Percentiles rank a stretch among this genome's conserved stretches.
Evolutionary conservation across 2,329 filamentous ascomycete species (phyloP).

Genomic region (Fusarium lateritium): DNA sequence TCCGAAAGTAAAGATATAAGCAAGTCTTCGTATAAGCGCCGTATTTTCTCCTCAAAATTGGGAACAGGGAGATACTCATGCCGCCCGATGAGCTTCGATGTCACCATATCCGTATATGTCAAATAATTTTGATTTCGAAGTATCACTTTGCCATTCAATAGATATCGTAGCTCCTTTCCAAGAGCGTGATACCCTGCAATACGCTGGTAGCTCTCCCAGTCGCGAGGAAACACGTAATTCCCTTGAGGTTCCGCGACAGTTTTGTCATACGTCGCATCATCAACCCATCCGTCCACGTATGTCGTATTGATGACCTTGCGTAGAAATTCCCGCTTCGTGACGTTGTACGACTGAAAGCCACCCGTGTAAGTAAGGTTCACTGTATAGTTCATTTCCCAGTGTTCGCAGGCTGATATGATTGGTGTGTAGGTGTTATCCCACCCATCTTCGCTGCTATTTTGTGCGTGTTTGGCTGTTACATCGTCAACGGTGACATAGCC

Average conservation of each 20-base stretch:
- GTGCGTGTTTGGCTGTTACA: conserved; percentile 1
- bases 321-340: conserved; percentile 19
- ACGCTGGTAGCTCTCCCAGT: conserved; percentile 14
- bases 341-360: conserved; percentile 33
- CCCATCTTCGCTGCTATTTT: not conserved
- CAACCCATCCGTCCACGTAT: conserved; percentile 1
- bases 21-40: conserved; percentile 29
- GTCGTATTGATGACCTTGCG: conserved; percentile 35
- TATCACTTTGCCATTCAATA: conserved; percentile 12
- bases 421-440: conserved; percentile 24
- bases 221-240: conserved; percentile 22
- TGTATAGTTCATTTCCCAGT: conserved; percentile 34
- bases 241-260: conserved; percentile 21
- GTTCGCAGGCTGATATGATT: conserved; percentile 33
- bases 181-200: conserved; percentile 28
- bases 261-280: conserved; percentile 24
- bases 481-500: conserved; percentile 33
- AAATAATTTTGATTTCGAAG: not conserved
- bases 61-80: conserved; percentile 27
- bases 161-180: conserved; percentile 18
- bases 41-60: conserved; percentile 6
- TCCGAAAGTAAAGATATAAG: conserved; percentile 36
- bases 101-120: not conserved
- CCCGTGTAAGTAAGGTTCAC: conserved; percentile 32
- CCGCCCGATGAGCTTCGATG: conserved; percentile 17